A percentile compares a stretch with the other conserved stretches of the same genome.
Evolutionary conservation across 495 filamentous ascomycete species (phyloP).

Genomic region (Monascus purpureus): DNA sequence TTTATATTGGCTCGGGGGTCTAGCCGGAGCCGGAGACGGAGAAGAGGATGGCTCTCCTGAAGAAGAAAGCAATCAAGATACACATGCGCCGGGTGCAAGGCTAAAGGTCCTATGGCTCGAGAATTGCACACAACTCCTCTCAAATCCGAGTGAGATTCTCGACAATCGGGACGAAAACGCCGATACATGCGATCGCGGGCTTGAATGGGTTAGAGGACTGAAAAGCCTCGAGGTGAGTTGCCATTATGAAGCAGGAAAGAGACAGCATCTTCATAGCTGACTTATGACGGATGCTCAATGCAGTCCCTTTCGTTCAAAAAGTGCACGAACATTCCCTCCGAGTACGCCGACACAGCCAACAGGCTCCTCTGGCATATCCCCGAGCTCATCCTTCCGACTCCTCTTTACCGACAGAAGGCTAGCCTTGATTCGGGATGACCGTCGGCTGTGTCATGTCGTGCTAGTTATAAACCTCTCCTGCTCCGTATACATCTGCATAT

Average conservation of each 20-base stretch:
- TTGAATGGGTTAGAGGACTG: constrained; percentile 16
- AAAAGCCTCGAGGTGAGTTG: constrained; percentile 10
- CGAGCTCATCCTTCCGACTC: constrained; percentile 15
- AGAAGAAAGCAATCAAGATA: constrained; percentile 1
- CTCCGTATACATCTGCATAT: no score
- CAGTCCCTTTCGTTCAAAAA: constrained; percentile 22
- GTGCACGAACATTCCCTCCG: constrained; percentile 14
- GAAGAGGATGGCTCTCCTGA: background rate
- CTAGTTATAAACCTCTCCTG: no score
- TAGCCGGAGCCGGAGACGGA: constrained; percentile 8
- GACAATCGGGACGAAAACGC: constrained; percentile 1
- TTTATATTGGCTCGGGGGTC: constrained; percentile 18
- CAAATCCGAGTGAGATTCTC: constrained; percentile 1
- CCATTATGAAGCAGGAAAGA: no score
- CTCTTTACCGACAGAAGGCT: constrained; percentile 2
- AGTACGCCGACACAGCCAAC: constrained; percentile 14
- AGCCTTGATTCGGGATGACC: constrained; percentile 12
- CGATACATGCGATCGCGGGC: constrained; percentile 6
- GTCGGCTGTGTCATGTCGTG: constrained; percentile 8
- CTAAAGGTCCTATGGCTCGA: constrained; percentile 17
- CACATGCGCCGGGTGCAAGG: constrained; percentile 9
- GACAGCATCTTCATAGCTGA: background rate
- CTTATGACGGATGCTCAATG: background rate
- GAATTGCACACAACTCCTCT: constrained; percentile 12
- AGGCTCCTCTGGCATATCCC: constrained; percentile 17